These are phyloP conservation scores for Neocallimastix lanati DNA, from an alignment of 192 early-diverging fungal species.

Conservation along the genomic window DNA sequence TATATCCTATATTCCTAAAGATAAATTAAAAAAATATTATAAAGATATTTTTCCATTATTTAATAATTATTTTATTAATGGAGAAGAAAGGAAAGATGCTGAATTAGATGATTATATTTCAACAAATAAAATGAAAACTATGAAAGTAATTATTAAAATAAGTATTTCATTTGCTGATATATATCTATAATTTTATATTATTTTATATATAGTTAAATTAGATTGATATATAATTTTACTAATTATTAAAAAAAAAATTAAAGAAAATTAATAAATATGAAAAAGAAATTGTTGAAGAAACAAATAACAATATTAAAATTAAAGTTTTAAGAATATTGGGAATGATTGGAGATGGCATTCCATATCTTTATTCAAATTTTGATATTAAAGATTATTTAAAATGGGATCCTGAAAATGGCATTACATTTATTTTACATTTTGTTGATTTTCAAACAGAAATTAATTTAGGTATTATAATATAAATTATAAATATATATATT, in stretches of 20 bases:
- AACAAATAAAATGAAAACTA: not conserved
- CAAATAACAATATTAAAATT: not conserved
- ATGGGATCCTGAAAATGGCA: slow-evolving; percentile 45
- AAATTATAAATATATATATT: too few relatives aligned
- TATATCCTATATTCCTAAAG: slow-evolving; percentile 9
- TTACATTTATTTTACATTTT: slow-evolving; percentile 47
- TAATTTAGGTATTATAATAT: slow-evolving; percentile 35
- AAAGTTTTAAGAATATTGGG: not conserved
- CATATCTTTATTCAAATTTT: not conserved
- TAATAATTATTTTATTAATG: slow-evolving; percentile 42
- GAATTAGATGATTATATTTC: not conserved
- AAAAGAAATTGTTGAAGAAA: not conserved
- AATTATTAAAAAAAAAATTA: not conserved
- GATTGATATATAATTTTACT: too few relatives aligned
- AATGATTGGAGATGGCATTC: not conserved
- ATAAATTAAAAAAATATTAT: slow-evolving; percentile 10
- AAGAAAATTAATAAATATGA: not conserved
- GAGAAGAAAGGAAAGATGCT: slow-evolving; percentile 1
- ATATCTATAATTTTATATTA: too few relatives aligned
- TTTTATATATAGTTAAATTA: too few relatives aligned
- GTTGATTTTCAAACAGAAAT: slow-evolving; percentile 43
- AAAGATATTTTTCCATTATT: slow-evolving; percentile 33
- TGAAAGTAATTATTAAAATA: not conserved
- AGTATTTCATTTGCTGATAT: too few relatives aligned
- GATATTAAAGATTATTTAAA: slow-evolving; percentile 8